These are phyloP conservation scores for Tricholoma furcatifolium DNA, from an alignment of 768 basidiomycete species.

Conservation along the genomic window DNA sequence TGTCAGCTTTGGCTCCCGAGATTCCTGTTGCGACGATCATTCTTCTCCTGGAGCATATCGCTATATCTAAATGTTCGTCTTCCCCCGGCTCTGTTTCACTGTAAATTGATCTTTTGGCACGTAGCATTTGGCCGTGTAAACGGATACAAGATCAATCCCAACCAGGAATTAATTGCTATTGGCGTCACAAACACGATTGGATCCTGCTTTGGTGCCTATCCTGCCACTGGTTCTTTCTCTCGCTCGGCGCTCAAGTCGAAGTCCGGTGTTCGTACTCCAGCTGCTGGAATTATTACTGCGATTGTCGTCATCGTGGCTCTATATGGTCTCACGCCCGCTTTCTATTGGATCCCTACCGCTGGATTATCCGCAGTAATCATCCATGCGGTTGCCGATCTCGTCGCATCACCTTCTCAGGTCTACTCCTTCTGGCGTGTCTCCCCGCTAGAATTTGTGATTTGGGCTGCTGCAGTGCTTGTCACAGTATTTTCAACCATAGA, in stretches of 20 bases:
- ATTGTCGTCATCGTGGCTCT: conserved; percentile 90
- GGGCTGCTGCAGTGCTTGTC: conserved; percentile 81
- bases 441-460: conserved; percentile 90
- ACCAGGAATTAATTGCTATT: conserved; percentile 95
- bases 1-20: conserved; percentile 69
- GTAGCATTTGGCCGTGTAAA: conserved; percentile 92
- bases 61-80: conserved; percentile 82
- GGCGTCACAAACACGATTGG: conserved; percentile 96
- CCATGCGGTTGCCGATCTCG: conserved; percentile 86
- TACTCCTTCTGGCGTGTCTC: conserved; percentile 93
- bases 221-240: conserved; percentile 97
- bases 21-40: conserved; percentile 87
- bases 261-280: conserved; percentile 95
- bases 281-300: conserved; percentile 82
- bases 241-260: conserved; percentile 96
- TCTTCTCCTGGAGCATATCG: conserved; percentile 91
- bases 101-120: neutral
- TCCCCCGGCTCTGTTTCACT: neutral
- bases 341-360: conserved; percentile 85
- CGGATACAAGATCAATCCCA: conserved; percentile 90
- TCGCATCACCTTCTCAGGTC: conserved; percentile 78
- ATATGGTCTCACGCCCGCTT: conserved; percentile 91
- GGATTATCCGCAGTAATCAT: conserved; percentile 93
- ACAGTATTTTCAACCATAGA: conserved; percentile 95
- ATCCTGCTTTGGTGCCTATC: conserved; percentile 88